Evolutionary conservation across 1,284 basidiomycete species (phyloP).

Genomic region (Ustilago loliicola): DNA sequence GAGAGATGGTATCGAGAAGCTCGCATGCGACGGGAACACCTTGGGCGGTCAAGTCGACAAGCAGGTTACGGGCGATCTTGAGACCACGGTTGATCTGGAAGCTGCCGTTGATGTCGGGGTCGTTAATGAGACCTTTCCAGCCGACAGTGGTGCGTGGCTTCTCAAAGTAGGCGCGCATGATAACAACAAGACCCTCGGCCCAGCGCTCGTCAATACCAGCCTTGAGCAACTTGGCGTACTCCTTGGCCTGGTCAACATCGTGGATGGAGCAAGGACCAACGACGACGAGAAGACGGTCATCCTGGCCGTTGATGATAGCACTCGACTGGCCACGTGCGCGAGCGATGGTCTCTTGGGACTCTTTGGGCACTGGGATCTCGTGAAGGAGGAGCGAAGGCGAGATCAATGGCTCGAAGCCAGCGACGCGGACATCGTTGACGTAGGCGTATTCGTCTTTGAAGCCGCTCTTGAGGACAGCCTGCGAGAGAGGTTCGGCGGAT

Average conservation of each 20-base stretch:
- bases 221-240: conserved; percentile 79
- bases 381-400: conserved; percentile 64
- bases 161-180: conserved; percentile 95
- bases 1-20: conserved; percentile 79
- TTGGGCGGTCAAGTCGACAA: conserved; percentile 87
- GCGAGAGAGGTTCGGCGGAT: conserved; percentile 43
- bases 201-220: conserved; percentile 68
- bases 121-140: conserved; percentile 79
- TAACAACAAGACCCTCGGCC: conserved; percentile 81
- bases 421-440: conserved; percentile 64
- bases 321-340: conserved; percentile 56
- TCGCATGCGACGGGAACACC: conserved; percentile 95
- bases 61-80: conserved; percentile 82
- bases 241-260: conserved; percentile 85
- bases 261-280: conserved; percentile 95
- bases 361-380: conserved; percentile 63
- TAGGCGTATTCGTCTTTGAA: conserved; percentile 53
- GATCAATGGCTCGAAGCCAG: conserved; percentile 69
- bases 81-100: conserved; percentile 96
- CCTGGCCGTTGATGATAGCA: conserved; percentile 65
- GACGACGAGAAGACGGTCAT: conserved; percentile 69
- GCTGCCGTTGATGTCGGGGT: conserved; percentile 91
- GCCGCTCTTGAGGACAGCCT: conserved; percentile 29
- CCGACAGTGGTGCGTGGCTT: conserved; percentile 83
- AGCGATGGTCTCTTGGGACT: conserved; percentile 61